Evolutionary conservation across 495 filamentous ascomycete species (phyloP).

Genomic region (Aspergillus affinis): DNA sequence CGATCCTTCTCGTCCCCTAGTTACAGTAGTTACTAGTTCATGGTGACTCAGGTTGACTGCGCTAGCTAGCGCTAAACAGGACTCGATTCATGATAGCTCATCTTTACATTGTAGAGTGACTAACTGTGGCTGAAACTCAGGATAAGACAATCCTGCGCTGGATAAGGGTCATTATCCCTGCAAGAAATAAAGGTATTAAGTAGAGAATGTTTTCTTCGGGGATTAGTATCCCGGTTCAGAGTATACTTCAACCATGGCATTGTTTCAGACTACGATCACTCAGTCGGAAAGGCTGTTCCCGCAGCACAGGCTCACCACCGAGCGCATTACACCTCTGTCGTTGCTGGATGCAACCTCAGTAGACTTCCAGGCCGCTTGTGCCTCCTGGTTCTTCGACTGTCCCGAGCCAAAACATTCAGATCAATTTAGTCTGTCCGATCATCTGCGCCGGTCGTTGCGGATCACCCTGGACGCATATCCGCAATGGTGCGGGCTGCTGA

Average conservation of each 20-base stretch:
- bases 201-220: background rate
- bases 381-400: conserved; percentile 29
- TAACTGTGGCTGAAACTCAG: background rate
- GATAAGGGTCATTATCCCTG: background rate
- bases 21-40: background rate
- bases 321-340: conserved; percentile 21
- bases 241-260: background rate
- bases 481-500: conserved; percentile 32
- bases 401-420: conserved; percentile 7
- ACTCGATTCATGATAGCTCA: background rate
- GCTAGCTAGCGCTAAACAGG: background rate
- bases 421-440: conserved; percentile 12
- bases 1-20: background rate
- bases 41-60: background rate
- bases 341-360: conserved; percentile 33
- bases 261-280: background rate
- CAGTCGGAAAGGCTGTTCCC: conserved; percentile 17
- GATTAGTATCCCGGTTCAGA: background rate
- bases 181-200: background rate
- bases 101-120: background rate
- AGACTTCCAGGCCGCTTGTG: conserved; percentile 21
- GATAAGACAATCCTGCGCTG: background rate
- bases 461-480: conserved; percentile 32
- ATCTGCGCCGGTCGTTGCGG: conserved; percentile 26
- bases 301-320: conserved; percentile 1